These are phyloP conservation scores for Panus rudis DNA, from an alignment of 768 basidiomycete genomes.

Conservation along the genomic window DNA sequence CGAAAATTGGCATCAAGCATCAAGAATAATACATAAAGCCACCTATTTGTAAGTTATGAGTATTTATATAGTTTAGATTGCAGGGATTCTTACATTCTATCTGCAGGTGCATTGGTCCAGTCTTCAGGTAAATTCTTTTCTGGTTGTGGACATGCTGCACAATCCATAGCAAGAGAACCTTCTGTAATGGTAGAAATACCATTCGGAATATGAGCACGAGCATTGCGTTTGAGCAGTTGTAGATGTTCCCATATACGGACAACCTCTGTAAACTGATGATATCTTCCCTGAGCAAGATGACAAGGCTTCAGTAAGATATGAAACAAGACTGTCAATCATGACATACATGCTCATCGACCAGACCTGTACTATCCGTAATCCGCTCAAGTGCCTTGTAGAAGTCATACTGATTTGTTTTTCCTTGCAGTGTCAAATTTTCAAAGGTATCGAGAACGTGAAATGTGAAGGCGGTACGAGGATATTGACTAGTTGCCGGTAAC, in stretches of 20 bases:
- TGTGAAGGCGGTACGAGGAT: not conserved
- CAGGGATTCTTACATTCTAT: not conserved
- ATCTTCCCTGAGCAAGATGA: not conserved
- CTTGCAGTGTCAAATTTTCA: constrained; percentile 3
- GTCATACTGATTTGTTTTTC: constrained; percentile 4
- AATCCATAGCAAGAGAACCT: constrained; percentile 2
- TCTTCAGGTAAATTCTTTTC: constrained; percentile 4
- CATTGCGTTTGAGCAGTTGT: not conserved
- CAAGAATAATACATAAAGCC: not conserved
- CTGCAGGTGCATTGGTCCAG: constrained; percentile 1
- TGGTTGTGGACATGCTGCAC: constrained; percentile 7
- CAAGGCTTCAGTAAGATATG: not conserved
- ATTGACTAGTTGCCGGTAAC: not conserved
- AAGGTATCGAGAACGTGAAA: not conserved
- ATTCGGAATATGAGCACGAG: not conserved
- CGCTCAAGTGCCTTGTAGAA: constrained; percentile 1
- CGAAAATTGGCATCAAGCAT: constrained; percentile 7
- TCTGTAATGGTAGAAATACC: not conserved
- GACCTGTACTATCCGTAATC: not conserved
- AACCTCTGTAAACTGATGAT: not conserved
- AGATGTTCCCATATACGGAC: not conserved
- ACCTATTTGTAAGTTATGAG: not conserved
- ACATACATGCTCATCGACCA: not conserved
- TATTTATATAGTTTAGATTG: not conserved
- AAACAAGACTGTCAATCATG: not conserved